Evolutionary conservation across 495 filamentous ascomycete genomes (phyloP), one percentile per base, ranked within the genome.

Genomic region (Jackrogersella minutella): DNA sequence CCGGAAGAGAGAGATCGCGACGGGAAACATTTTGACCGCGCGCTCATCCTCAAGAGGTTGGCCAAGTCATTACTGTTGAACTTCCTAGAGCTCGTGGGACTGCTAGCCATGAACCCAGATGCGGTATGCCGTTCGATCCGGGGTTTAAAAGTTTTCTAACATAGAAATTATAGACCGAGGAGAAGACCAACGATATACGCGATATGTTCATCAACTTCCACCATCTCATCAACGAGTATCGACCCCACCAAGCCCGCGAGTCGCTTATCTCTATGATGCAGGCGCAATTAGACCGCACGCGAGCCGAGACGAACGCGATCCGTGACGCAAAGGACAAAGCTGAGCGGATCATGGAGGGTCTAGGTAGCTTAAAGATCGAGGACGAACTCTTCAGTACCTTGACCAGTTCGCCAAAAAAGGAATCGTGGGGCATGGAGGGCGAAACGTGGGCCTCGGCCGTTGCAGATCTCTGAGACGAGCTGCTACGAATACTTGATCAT

Each of bases 201-300:
- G 90, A 87, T 21, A 69, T 97, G 3, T 88, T 94, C 58, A 86
- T 92, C 70, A 97, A 98, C 76, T 89, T 93, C 53, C 92, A 97
- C 74, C 90, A 93, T 64, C 83, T 94, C 16, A 84, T 97, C 47
- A 99, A 99, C 74, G 88, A 95, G 59, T 98, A 97, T 76, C 88
- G 95, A 19, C 96, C 95, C 2, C 95, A 99, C 75, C 96, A 99
- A 76, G 93, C 93, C 21, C 81, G 95, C 34, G 96, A 98, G 78
- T 93, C 88, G 26, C 80, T 98, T 40, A 96, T 97, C 22, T 74
- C 88, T 71, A 86, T 95, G 84, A 95, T 99, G 93, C 92, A 97
- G 78, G 90, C 91, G 68, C 90, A 95, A 73, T 74, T 97, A 31
- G 87, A 90, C 63, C 82, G 79, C 62, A 88, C 86, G 57, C 86